Conservation (phyloP, 2,329 filamentous ascomycete genomes). For the Orbilia brochopaga region DNA sequence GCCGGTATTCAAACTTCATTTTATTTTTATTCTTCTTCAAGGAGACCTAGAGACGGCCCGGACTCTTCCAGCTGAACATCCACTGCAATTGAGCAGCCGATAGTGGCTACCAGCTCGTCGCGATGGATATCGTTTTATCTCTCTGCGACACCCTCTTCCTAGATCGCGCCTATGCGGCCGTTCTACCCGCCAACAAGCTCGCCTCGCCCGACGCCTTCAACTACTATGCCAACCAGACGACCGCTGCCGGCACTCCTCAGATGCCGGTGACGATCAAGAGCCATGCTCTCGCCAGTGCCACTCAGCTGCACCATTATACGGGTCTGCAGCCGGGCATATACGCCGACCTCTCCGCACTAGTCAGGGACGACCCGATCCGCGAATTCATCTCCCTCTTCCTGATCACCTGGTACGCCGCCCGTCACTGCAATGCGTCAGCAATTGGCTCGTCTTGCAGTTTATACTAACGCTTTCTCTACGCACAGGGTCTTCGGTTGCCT, state of each 20-base stretch:
- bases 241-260: slow-evolving; percentile 65
- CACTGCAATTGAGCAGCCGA: neutral
- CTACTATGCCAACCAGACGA: slow-evolving; percentile 59
- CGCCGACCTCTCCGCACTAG: slow-evolving; percentile 78
- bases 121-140: slow-evolving; percentile 93
- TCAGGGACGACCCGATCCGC: slow-evolving; percentile 76
- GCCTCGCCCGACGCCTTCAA: slow-evolving; percentile 61
- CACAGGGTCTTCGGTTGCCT: slow-evolving; percentile 80
- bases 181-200: slow-evolving; percentile 59
- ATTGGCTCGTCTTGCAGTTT: slow-evolving; percentile 1
- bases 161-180: slow-evolving; percentile 76
- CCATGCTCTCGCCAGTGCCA: slow-evolving; percentile 27
- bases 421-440: neutral
- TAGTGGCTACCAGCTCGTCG: slow-evolving; percentile 54
- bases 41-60: too few relatives aligned
- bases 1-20: neutral
- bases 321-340: slow-evolving; percentile 72
- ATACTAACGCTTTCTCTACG: slow-evolving; percentile 39
- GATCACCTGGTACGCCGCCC: slow-evolving; percentile 75
- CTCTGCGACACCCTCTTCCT: slow-evolving; percentile 79
- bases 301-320: slow-evolving; percentile 57
- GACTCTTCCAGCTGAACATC: neutral
- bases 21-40: too few relatives aligned
- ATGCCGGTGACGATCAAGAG: slow-evolving; percentile 58
- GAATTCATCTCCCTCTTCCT: slow-evolving; percentile 78